phyloP scores from a whole-genome alignment of 805 yeast genomes.

The Barnettozyma sp. region DNA sequence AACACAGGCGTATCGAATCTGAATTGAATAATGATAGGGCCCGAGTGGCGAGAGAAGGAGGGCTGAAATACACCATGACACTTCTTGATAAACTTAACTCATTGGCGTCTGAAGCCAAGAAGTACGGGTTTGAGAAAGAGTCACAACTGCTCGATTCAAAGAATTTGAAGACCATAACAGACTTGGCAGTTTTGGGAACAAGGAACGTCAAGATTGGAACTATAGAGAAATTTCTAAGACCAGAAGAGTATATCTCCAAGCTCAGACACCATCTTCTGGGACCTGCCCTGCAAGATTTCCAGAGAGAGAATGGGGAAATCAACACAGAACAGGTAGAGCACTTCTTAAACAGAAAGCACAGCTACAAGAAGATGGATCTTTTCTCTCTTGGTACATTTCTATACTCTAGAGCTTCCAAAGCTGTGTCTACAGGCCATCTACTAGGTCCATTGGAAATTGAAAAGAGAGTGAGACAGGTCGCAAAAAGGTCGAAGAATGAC shows the following conservation, averaged over 20 bases:
- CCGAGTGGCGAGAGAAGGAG: constrained; percentile 52
- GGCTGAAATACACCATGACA: constrained; percentile 40
- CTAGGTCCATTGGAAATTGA: constrained; percentile 66
- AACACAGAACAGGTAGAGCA: constrained; percentile 11
- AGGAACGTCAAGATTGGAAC: constrained; percentile 54
- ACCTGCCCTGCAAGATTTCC: constrained; percentile 21
- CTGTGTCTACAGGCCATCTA: constrained; percentile 52
- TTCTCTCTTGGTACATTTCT: constrained; percentile 47
- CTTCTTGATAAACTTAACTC: constrained; percentile 40
- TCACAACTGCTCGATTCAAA: constrained; percentile 59
- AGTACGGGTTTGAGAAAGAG: constrained; percentile 30
- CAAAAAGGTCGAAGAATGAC: constrained; percentile 37
- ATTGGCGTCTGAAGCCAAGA: constrained; percentile 38
- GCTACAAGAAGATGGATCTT: constrained; percentile 52
- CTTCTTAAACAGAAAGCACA: constrained; percentile 23
- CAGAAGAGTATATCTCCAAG: constrained; percentile 39
- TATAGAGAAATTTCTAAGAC: constrained; percentile 41
- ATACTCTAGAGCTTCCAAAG: constrained; percentile 38
- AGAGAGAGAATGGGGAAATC: constrained; percentile 20
- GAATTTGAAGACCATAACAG: constrained; percentile 52
- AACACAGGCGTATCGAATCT: constrained; percentile 27
- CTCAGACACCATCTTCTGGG: constrained; percentile 33
- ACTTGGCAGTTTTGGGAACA: constrained; percentile 58
- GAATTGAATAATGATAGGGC: constrained; percentile 35
- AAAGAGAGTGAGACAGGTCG: constrained; percentile 34